A percentile compares a stretch with the other conserved stretches of the same genome.
Conservation (phyloP, 257 asterid species). For the Solanum dulcamara region DNA sequence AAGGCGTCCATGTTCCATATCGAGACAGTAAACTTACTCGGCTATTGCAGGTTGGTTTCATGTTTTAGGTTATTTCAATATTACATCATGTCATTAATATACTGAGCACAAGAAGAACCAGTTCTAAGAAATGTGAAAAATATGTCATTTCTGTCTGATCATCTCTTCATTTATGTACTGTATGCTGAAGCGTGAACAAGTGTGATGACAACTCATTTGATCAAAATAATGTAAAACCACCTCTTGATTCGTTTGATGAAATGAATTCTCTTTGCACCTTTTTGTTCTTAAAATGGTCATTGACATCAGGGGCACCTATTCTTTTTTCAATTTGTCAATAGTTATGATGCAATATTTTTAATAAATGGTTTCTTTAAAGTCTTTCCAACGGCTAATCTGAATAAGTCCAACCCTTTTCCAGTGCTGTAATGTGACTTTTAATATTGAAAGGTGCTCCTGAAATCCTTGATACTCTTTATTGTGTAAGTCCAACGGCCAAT, state of each 20-base stretch:
- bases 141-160: background rate
- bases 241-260: background rate
- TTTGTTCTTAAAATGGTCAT: background rate
- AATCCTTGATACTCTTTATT: background rate
- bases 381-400: background rate
- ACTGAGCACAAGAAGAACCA: background rate
- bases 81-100: background rate
- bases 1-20: conserved; percentile 91
- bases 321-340: background rate
- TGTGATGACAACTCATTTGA: background rate
- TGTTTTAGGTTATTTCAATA: background rate
- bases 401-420: background rate
- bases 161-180: background rate
- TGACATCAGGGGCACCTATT: background rate
- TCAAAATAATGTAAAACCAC: background rate
- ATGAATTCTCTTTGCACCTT: background rate
- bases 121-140: background rate
- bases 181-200: background rate
- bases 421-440: background rate
- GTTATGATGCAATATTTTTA: background rate
- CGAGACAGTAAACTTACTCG: conserved; percentile 99
- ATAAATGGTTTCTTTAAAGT: background rate
- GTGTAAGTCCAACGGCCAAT: background rate
- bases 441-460: background rate
- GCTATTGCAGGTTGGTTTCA: conserved; percentile 64